Conservation (phyloP, 306 rosid species). For the Senna tora region DNA sequence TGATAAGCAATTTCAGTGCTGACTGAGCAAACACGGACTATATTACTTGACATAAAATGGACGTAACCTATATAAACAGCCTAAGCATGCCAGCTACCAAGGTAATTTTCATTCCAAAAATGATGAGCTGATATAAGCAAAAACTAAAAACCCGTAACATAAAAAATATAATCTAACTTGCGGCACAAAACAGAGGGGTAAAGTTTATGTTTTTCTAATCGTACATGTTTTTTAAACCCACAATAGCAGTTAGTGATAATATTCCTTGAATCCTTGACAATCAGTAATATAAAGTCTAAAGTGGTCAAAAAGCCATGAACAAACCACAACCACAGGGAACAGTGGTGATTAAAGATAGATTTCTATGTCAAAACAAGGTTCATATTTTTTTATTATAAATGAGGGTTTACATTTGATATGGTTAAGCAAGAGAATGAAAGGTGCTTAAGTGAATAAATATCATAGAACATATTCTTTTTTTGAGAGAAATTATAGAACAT, state of each 20-base stretch:
- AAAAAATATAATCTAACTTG: slow-evolving; percentile 3
- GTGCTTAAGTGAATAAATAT: background rate
- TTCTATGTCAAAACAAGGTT: slow-evolving; percentile 4
- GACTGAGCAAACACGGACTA: slow-evolving; percentile 9
- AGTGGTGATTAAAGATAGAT: background rate
- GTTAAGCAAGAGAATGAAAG: background rate
- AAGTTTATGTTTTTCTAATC: background rate
- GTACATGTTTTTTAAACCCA: background rate
- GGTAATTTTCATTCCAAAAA: slow-evolving; percentile 23
- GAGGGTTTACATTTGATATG: slow-evolving; percentile 15
- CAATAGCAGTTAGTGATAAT: background rate
- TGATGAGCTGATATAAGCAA: slow-evolving; percentile 1
- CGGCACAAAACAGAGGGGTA: background rate
- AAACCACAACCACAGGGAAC: background rate
- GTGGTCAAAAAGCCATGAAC: background rate
- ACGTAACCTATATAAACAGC: slow-evolving; percentile 8
- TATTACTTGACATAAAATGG: background rate
- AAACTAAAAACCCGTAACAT: background rate
- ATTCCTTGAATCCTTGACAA: background rate
- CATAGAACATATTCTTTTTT: background rate
- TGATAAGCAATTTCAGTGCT: background rate
- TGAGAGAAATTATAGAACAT: background rate
- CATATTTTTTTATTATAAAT: background rate
- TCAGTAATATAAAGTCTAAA: background rate
- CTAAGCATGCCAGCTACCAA: background rate